Evolutionary conservation across 495 filamentous ascomycete species (phyloP), one percentile per base, ranked within the genome.

Genomic region (Talaromyces ruber): DNA sequence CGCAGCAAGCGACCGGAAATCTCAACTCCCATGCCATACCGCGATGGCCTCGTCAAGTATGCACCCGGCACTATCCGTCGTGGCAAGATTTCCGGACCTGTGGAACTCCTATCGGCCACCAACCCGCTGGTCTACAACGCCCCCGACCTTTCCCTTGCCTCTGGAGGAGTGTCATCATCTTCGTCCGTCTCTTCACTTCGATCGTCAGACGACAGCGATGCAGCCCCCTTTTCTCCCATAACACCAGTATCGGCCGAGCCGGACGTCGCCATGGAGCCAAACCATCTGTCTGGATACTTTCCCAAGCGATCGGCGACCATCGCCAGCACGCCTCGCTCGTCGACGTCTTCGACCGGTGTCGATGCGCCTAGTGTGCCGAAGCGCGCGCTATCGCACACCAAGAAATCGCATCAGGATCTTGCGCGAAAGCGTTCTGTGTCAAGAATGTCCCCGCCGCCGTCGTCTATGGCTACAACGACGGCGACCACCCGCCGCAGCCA

Each of bases 61-160:
- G 72, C 73, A 30, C 67, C 79, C 22, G 79, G 76, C 43, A 73
- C 72, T 16, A 80, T 82, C 67, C 79, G 80, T 57, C 79, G 80
- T 39, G 74, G 73, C 65, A 80, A 94, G 76, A 98, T 98, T 68
- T 98, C 94, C 21, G 84, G 81, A 11, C 94, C 94, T 2, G 80
- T 97, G 53, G 86, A 90, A 71, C 80, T 98, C 51, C 74, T 97
- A 28, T 96, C 93, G 21, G 96, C 95, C 4, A 98, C 95, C 62
- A 98, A 98, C 72, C 91, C 93, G 86, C 86, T 97, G 18, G 89
- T 90, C 18, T 96, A 94, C 81, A 92, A 93, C 68, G 92, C 94
- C 11, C 95, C 94, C 26, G 87, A 92, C 70, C 81, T 91, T 65
- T 81, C 77, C 65, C 83, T 80, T 60, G 51, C 51, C 22, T 14